Percentiles rank a stretch among this genome's conserved stretches.
These are phyloP conservation scores for Fermentozyma sake DNA, from an alignment of 1,139 yeast species.

Conservation along the genomic window DNA sequence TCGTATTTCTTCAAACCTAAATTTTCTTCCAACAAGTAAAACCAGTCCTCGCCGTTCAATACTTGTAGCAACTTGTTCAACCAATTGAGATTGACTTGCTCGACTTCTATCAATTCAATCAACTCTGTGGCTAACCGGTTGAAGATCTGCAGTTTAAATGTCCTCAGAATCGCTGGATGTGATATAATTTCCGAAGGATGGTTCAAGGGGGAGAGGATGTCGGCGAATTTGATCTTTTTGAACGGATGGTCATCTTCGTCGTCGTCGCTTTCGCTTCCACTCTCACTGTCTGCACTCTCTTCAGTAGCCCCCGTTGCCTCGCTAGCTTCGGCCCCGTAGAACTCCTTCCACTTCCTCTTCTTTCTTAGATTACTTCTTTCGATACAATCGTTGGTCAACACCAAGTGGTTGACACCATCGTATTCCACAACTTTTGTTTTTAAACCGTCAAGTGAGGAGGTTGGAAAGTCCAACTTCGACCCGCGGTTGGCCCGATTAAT, in stretches of 20 bases:
- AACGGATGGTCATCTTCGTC: slow-evolving; percentile 32
- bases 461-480: slow-evolving; percentile 21
- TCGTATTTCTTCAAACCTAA: slow-evolving; percentile 67
- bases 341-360: slow-evolving; percentile 38
- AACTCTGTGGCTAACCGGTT: slow-evolving; percentile 63
- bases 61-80: slow-evolving; percentile 69
- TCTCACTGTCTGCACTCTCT: slow-evolving; percentile 7
- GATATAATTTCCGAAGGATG: slow-evolving; percentile 77
- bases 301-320: slow-evolving; percentile 10
- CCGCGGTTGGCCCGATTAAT: slow-evolving; percentile 31
- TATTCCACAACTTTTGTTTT: slow-evolving; percentile 38
- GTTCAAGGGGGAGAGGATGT: slow-evolving; percentile 68
- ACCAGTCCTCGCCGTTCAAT: slow-evolving; percentile 83
- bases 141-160: slow-evolving; percentile 52
- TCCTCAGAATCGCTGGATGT: slow-evolving; percentile 65
- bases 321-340: slow-evolving; percentile 13
- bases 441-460: slow-evolving; percentile 19
- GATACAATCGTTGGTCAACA: slow-evolving; percentile 33
- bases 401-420: slow-evolving; percentile 37
- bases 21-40: slow-evolving; percentile 56
- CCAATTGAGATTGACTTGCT: slow-evolving; percentile 69
- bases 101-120: slow-evolving; percentile 72
- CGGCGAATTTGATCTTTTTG: slow-evolving; percentile 38
- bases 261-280: slow-evolving; percentile 21
- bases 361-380: slow-evolving; percentile 23